Conservation (phyloP, 306 rosid species). For the Herpetospermum pedunculosum region DNA sequence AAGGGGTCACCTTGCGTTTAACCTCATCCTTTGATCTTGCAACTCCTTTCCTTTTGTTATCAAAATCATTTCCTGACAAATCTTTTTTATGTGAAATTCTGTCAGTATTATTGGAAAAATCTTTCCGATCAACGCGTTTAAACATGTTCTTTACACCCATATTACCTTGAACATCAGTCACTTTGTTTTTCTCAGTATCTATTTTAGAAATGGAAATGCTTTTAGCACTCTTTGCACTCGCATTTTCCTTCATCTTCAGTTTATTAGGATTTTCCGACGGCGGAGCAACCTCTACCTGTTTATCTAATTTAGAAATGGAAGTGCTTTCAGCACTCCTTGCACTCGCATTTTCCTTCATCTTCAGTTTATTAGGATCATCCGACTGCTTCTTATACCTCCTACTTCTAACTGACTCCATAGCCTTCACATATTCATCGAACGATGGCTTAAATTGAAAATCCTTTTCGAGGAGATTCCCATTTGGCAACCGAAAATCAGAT, state of each 20-base stretch:
- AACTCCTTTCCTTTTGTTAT: slow-evolving; percentile 10
- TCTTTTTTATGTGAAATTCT: slow-evolving; percentile 7
- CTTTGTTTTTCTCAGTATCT: slow-evolving; percentile 11
- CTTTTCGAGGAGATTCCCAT: slow-evolving; percentile 27
- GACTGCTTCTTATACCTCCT: slow-evolving; percentile 20
- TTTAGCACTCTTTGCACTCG: slow-evolving; percentile 14
- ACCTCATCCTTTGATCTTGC: slow-evolving; percentile 17
- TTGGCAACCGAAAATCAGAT: slow-evolving; percentile 18
- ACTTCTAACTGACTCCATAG: slow-evolving; percentile 56
- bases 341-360: slow-evolving; percentile 8
- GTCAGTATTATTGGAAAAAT: slow-evolving; percentile 6
- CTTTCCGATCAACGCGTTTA: slow-evolving; percentile 12
- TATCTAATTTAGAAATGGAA: slow-evolving; percentile 14
- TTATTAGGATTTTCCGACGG: slow-evolving; percentile 12
- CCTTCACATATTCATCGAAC: slow-evolving; percentile 64
- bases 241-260: slow-evolving; percentile 13
- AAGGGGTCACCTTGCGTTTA: slow-evolving; percentile 15
- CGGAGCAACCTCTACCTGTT: neutral
- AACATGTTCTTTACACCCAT: slow-evolving; percentile 14
- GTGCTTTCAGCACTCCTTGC: slow-evolving; percentile 15
- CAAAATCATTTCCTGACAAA: slow-evolving; percentile 1
- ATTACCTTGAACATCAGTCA: slow-evolving; percentile 11
- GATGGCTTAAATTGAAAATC: slow-evolving; percentile 66
- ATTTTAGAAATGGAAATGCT: slow-evolving; percentile 15
- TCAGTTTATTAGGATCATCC: slow-evolving; percentile 17